A percentile compares a stretch with the other conserved stretches of the same genome.
Evolutionary conservation across 176 grass and related monocot species (phyloP).

Genomic region (Eremochloa ophiuroides): DNA sequence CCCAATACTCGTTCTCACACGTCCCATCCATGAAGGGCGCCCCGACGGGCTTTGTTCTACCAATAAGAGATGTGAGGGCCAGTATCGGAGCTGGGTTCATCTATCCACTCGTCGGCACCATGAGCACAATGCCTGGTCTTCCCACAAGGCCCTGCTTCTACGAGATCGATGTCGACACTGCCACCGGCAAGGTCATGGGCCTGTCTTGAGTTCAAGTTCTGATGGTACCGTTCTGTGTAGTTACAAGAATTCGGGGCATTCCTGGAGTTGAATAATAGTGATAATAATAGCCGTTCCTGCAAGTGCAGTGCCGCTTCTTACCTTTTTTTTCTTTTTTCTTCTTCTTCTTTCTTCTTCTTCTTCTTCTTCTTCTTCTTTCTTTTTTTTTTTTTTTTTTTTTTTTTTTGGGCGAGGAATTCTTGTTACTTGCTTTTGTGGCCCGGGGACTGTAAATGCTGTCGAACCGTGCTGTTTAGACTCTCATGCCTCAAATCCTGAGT

Average conservation of each 20-base stretch:
- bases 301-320: not conserved
- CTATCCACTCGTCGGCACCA: conserved; percentile 84
- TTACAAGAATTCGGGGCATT: not conserved
- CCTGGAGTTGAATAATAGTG: conserved; percentile 18
- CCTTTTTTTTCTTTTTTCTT: no score
- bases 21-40: conserved; percentile 75
- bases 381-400: no score
- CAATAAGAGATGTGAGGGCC: conserved; percentile 84
- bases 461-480: conserved; percentile 5
- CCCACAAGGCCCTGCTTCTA: conserved; percentile 95
- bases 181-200: conserved; percentile 65
- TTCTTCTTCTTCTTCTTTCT: no score
- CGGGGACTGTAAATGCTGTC: conserved; percentile 8
- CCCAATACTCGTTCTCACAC: conserved; percentile 94
- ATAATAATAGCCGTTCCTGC: not conserved
- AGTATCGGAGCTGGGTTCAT: conserved; percentile 96
- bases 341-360: no score
- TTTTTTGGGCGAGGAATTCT: no score
- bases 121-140: conserved; percentile 97
- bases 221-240: not conserved
- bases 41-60: conserved; percentile 60
- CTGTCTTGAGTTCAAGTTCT: conserved; percentile 50
- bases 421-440: not conserved
- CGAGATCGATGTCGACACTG: conserved; percentile 75
- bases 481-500: not conserved